phyloP scores from a whole-genome alignment of 1,284 basidiomycete species.

The Kalmanozyma brasiliensis region DNA sequence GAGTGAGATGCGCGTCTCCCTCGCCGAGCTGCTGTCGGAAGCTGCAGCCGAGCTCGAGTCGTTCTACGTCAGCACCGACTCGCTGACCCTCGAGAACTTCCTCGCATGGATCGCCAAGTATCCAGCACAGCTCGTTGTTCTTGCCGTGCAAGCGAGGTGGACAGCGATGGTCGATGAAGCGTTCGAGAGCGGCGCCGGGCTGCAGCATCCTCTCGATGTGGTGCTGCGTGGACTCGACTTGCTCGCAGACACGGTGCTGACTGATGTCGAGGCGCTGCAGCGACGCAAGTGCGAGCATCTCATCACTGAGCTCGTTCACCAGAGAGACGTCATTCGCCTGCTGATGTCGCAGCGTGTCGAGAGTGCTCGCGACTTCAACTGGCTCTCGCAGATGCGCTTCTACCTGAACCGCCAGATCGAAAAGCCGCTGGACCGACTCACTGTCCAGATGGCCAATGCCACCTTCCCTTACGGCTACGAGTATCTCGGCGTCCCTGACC shows the following conservation, averaged over 20 bases:
- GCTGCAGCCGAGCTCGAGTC: constrained; percentile 81
- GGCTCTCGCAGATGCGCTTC: constrained; percentile 99
- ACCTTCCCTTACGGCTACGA: constrained; percentile 98
- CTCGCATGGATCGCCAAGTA: constrained; percentile 91
- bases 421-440: constrained; percentile 82
- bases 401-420: constrained; percentile 79
- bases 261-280: constrained; percentile 86
- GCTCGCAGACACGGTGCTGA: constrained; percentile 92
- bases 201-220: constrained; percentile 79
- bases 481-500: constrained; percentile 95
- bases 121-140: constrained; percentile 93
- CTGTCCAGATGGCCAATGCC: constrained; percentile 84
- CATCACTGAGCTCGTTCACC: constrained; percentile 98
- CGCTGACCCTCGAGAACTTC: constrained; percentile 75
- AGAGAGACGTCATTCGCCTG: constrained; percentile 89
- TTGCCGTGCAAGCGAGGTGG: constrained; percentile 94
- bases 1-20: constrained; percentile 89
- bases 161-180: constrained; percentile 83
- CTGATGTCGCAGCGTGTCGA: constrained; percentile 78
- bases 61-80: constrained; percentile 77
- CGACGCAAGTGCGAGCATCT: constrained; percentile 97
- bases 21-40: constrained; percentile 82
- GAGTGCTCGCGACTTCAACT: constrained; percentile 81
- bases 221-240: constrained; percentile 87
- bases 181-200: constrained; percentile 73